Evolutionary conservation across 768 basidiomycete genomes (phyloP), one percentile per base, ranked within the genome.

Genomic region (Boletellus ananiceps): DNA sequence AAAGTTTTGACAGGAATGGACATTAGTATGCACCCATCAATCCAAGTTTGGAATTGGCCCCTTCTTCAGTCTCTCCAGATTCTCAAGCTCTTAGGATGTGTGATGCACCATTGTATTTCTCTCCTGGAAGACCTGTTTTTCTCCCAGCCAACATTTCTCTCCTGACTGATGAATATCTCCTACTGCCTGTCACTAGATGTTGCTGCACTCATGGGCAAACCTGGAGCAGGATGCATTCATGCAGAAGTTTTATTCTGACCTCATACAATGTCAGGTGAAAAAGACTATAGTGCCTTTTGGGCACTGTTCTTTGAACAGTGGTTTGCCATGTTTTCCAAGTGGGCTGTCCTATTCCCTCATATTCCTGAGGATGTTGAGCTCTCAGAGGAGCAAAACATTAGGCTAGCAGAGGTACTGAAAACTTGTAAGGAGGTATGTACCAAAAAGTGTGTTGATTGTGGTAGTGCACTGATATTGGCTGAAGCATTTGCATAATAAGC

Each of bases 401-500:
- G 4, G 0, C 8, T 47, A 0, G 32, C 8, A 2, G 14, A n/a
- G 5, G 40, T 40, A 0, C 12, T 34, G 0, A 16, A 34, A 5
- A 27, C 5, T 8, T 2, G 27, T 4, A 40, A 41, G 36, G 27
- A 46, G 6, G 44, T 46, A 46, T 8, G 34, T 36, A n/a, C n/a
- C n/a, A n/a, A n/a, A 29, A 14, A 18, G 5, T 8, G 7, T n/a
- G 9, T 25, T 13, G 8, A n/a, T 15, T 19, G 18, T 32, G 4
- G 18, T 19, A 13, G 21, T 21, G 16, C n/a, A n/a, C 0, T 35
- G n/a, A 35, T n/a, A 14, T 6, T 5, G 1, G 25, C 4, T 15
- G 5, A 15, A 48, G 47, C 47, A 48, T 29, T n/a, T 48, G 40
- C 34, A n/a, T 8, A 48, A 48, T 9, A 48, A 48, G 18, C 34